A percentile compares a stretch with the other conserved stretches of the same genome.
Evolutionary conservation across 169 alveolate species (phyloP).

Genomic region (Sarcocystis neurona): DNA sequence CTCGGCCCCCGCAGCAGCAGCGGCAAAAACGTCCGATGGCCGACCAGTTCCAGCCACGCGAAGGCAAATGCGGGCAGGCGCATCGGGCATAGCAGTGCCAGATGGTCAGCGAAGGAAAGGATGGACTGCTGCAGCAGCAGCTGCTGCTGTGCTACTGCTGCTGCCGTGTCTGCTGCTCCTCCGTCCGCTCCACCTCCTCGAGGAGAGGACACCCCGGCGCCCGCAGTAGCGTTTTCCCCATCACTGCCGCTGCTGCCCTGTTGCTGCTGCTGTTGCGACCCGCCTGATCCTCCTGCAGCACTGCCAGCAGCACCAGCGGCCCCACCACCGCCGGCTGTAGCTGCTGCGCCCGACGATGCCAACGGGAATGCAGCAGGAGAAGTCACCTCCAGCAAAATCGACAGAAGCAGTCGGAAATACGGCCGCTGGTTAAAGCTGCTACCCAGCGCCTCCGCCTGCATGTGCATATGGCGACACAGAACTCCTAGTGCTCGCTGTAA

Average conservation of each 20-base stretch:
- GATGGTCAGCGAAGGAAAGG: slow-evolving; percentile 74
- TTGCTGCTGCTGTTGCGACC: not conserved
- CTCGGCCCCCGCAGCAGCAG: slow-evolving; percentile 64
- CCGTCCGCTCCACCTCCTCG: no score
- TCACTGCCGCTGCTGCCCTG: not conserved
- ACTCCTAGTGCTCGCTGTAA: slow-evolving; percentile 82
- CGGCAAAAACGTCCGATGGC: slow-evolving; percentile 90
- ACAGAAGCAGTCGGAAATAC: slow-evolving; percentile 73
- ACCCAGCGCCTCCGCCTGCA: slow-evolving; percentile 59
- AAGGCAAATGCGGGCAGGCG: slow-evolving; percentile 95
- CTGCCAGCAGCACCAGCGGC: not conserved
- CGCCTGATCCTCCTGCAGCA: not conserved
- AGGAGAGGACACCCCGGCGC: not conserved
- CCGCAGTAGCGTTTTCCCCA: not conserved
- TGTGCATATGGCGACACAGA: slow-evolving; percentile 76
- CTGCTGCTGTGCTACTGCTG: not conserved
- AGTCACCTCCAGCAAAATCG: slow-evolving; percentile 73
- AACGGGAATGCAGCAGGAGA: not conserved
- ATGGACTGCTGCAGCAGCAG: slow-evolving; percentile 18
- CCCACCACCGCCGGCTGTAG: not conserved
- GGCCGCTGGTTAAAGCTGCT: slow-evolving; percentile 73
- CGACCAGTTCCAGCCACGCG: slow-evolving; percentile 94
- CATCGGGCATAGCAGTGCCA: slow-evolving; percentile 80
- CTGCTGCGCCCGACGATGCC: not conserved
- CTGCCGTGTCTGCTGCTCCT: no score